A percentile compares a stretch with the other conserved stretches of the same genome.
Conservation (phyloP, 1,284 basidiomycete genomes). For the Prillingera fragicola region DNA sequence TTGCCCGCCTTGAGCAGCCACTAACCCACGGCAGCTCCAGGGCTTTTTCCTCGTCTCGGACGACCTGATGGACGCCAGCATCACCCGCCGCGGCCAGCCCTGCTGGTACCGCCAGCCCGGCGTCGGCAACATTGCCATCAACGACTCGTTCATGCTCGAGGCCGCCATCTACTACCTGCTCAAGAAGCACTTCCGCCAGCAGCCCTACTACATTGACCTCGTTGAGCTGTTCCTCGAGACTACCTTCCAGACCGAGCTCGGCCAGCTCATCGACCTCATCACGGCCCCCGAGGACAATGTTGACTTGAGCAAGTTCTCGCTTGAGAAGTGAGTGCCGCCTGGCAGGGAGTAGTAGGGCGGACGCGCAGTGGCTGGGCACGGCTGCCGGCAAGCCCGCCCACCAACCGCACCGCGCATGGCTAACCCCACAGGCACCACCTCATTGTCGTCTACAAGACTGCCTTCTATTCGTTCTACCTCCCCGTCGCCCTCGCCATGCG, state of each 20-base stretch:
- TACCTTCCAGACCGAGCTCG: slow-evolving; percentile 91
- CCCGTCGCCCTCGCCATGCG: slow-evolving; percentile 93
- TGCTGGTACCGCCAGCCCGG: slow-evolving; percentile 81
- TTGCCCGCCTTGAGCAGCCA: no score
- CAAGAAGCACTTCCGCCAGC: slow-evolving; percentile 77
- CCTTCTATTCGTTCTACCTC: slow-evolving; percentile 98
- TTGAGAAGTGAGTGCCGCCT: slow-evolving; percentile 62
- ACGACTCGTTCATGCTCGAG: slow-evolving; percentile 96
- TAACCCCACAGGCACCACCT: slow-evolving; percentile 64
- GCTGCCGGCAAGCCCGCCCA: background rate
- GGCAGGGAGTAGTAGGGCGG: no score
- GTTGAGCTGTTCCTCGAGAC: slow-evolving; percentile 90
- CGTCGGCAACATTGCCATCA: slow-evolving; percentile 86
- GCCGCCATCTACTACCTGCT: slow-evolving; percentile 86
- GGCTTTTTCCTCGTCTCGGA: slow-evolving; percentile 97
- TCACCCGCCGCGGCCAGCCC: slow-evolving; percentile 95
- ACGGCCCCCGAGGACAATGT: slow-evolving; percentile 88
- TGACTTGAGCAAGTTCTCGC: slow-evolving; percentile 80
- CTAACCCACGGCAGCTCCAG: slow-evolving; percentile 63
- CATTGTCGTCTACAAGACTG: slow-evolving; percentile 97
- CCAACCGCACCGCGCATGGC: background rate
- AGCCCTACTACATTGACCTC: slow-evolving; percentile 80
- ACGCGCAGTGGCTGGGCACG: no score
- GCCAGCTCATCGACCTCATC: slow-evolving; percentile 91
- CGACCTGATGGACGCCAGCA: slow-evolving; percentile 89